Percentiles rank a stretch among this genome's conserved stretches.
These are phyloP conservation scores for Pyrenula massariospora DNA, from an alignment of 495 filamentous ascomycete genomes.

Conservation along the genomic window DNA sequence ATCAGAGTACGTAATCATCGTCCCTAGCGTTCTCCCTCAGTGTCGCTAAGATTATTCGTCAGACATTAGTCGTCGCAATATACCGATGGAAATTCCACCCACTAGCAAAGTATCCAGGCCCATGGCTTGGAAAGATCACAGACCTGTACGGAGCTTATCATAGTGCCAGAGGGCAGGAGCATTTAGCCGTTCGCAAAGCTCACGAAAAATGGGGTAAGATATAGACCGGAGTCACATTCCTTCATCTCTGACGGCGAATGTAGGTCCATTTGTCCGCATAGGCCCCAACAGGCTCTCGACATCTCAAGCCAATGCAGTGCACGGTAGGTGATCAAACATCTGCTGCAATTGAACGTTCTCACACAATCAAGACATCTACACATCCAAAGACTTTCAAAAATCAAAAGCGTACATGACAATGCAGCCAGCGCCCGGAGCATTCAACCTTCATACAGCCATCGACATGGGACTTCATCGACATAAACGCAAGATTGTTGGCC, in stretches of 20 bases:
- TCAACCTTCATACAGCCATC: conserved; percentile 20
- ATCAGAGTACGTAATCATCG: too few species aligned
- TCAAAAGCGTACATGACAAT: conserved; percentile 15
- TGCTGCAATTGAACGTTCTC: too few species aligned
- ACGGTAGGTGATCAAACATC: conserved; percentile 25
- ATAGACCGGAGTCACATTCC: too few species aligned
- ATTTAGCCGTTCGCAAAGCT: conserved; percentile 13
- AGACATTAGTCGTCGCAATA: conserved; percentile 1
- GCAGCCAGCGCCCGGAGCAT: conserved; percentile 14
- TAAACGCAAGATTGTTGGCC: conserved; percentile 3
- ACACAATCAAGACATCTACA: too few species aligned
- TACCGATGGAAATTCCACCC: conserved; percentile 27
- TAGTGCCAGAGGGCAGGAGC: conserved; percentile 15
- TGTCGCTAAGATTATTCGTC: too few species aligned
- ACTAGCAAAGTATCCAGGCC: conserved; percentile 25
- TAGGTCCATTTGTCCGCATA: not conserved
- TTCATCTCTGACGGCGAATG: not conserved
- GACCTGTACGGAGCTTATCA: conserved; percentile 19
- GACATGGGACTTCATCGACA: conserved; percentile 19
- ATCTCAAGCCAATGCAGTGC: too few species aligned
- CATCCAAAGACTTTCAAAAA: conserved; percentile 15
- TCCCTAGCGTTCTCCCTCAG: too few species aligned
- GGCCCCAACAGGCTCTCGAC: too few species aligned
- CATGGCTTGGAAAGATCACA: conserved; percentile 20
- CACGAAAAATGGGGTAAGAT: too few species aligned